Evolutionary conservation across 208 protist species (phyloP), one percentile per base, ranked within the genome.

Genomic region (Acanthamoeba culbertsoni): DNA sequence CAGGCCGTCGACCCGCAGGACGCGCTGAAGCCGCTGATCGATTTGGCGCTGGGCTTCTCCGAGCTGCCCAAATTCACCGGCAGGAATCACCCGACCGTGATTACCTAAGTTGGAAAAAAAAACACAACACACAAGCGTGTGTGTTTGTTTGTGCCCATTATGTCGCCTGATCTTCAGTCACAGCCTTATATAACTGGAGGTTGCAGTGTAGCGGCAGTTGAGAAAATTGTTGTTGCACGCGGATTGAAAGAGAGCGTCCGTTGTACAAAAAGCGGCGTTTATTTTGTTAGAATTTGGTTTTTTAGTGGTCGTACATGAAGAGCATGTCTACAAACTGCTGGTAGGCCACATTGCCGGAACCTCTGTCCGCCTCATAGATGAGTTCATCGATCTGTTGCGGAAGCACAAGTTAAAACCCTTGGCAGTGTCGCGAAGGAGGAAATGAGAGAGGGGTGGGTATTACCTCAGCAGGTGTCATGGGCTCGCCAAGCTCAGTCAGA

Each of bases 21-120:
- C 8, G 98, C 97, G 43, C 94, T 99, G 23, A 95, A 96, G 91
- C 95, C 97, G 2, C 91, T 99, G 31, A 97, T 99, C 45, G 43
- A 95, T 2, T 93, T 98, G 20, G 98, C 98, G 2, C 96, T 99
- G 33, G 46, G 95, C 43, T 92, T 99, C 40, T 97, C 98, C 23
- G 84, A 98, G 55, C 96, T 99, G 31, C 31, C 95, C n/a, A 73
- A 96, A 48, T 95, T 97, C 93, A 99, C 98, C 37, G 98, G 98
- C 20, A 97, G 98, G 92, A 93, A 97, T 26, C 94, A 97, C 45
- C 98, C 99, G n/a, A 99, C 98, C 51, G 99, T 99, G 71, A 99
- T 99, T 88, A 99, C 99, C 46, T 99, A 97, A 97, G 94, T 55
- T 8, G 48, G 48, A 8, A 23, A 18, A 8, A 8, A 23, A 8